Evolutionary conservation across 2,329 filamentous ascomycete genomes (phyloP).

Genomic region (Penicillium sp.): DNA sequence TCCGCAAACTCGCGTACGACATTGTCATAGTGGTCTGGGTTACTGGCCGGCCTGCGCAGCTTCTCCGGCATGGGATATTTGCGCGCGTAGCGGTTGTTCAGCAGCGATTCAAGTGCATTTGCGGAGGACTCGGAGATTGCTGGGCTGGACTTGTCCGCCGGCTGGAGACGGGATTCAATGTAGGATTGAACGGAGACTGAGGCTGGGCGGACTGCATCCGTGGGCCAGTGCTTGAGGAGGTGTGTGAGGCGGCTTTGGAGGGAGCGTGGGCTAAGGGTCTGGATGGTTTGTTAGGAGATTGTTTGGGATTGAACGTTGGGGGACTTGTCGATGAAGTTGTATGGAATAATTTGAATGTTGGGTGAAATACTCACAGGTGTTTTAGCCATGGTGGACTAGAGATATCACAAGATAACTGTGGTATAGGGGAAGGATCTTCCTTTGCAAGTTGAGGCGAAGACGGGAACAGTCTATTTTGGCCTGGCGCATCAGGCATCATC

Average conservation of each 20-base stretch:
- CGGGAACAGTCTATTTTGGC: constrained; percentile 12
- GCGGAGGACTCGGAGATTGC: constrained; percentile 40
- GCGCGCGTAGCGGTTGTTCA: constrained; percentile 58
- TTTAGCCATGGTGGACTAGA: constrained; percentile 25
- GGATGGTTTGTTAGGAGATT: constrained; percentile 5
- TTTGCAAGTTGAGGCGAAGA: neutral
- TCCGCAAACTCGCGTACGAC: constrained; percentile 54
- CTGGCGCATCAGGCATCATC: constrained; percentile 19
- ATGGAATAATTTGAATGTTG: neutral
- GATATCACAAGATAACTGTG: neutral
- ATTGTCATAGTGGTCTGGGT: constrained; percentile 53
- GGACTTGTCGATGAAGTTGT: neutral
- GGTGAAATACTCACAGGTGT: constrained; percentile 15
- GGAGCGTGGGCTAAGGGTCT: constrained; percentile 29
- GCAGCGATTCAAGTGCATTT: constrained; percentile 59
- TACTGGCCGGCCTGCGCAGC: constrained; percentile 51
- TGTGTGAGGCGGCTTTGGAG: constrained; percentile 40
- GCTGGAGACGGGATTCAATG: constrained; percentile 34
- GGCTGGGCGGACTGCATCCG: constrained; percentile 45
- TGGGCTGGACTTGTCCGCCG: constrained; percentile 17
- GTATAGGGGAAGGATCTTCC: neutral
- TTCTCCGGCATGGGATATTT: constrained; percentile 49
- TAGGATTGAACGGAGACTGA: constrained; percentile 47
- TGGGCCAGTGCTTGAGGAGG: constrained; percentile 46
- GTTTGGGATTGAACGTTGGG: neutral